phyloP scores from a whole-genome alignment of 768 basidiomycete species.

The Tricholoma hemisulphureum region DNA sequence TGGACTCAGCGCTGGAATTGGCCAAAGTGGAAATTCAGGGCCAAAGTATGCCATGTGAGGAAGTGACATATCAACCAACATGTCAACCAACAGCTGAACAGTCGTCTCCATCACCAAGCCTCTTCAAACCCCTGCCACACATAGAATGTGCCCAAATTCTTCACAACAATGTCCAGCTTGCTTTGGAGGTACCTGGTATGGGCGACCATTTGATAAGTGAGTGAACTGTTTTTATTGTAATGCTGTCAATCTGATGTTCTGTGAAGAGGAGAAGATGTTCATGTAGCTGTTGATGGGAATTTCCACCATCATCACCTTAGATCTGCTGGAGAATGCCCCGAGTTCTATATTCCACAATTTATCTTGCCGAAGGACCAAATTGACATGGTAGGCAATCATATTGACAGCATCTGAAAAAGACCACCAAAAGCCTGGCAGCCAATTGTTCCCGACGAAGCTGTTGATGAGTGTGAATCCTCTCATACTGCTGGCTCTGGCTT shows the following conservation, averaged over 20 bases:
- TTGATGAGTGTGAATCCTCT: conserved; percentile 31
- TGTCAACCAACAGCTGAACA: too few species aligned
- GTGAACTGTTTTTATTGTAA: conserved; percentile 1
- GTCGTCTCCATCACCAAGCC: too few species aligned
- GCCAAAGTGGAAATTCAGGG: background rate
- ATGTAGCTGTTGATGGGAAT: conserved; percentile 37
- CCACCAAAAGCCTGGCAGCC: too few species aligned
- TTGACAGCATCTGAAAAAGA: too few species aligned
- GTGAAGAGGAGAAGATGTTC: too few species aligned
- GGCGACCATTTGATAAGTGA: conserved; percentile 16
- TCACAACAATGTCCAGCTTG: conserved; percentile 26
- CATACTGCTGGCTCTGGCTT: conserved; percentile 28
- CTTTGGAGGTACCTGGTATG: conserved; percentile 26
- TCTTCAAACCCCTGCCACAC: background rate
- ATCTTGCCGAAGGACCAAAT: conserved; percentile 33
- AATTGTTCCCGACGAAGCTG: too few species aligned
- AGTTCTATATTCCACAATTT: conserved; percentile 28
- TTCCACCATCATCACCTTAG: conserved; percentile 36
- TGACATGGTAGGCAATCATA: conserved; percentile 25
- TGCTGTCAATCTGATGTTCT: too few species aligned
- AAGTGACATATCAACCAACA: too few species aligned
- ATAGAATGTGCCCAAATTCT: conserved; percentile 3
- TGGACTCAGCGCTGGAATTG: conserved; percentile 1
- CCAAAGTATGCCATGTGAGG: background rate
- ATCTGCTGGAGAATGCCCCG: conserved; percentile 28